Evolutionary conservation across 495 filamentous ascomycete species (phyloP), one percentile per base, ranked within the genome.

Genomic region (Apiosordaria backusii): DNA sequence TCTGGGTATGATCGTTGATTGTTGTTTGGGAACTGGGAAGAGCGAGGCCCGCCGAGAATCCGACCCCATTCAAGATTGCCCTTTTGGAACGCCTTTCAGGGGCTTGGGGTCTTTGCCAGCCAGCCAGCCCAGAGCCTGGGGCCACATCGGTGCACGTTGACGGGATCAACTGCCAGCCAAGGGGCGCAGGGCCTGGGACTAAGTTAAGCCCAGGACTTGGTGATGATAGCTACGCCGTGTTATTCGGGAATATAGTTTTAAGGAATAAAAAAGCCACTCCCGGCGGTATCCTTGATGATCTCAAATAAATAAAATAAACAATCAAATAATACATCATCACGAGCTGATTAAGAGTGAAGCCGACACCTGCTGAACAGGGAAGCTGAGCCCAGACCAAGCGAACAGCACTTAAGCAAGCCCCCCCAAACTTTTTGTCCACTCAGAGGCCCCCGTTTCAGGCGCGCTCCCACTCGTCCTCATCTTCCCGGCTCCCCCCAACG

Each of bases 401-500:
- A 67, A 65, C 60, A 62, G 62, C 58, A 67, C 64, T 67, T 67
- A 63, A 57, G 57, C 63, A 68, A 70, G 66, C 60, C 68, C 66
- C 67, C 68, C 65, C 61, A 55, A 68, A 35, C n/a, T 27, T 65
- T 61, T 61, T 71, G 67, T 29, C 70, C 70, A 72, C 72, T 72
- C 72, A 75, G 53, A 74, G 65, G 65, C 50, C 66, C 53, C 67
- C 65, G 64, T 64, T 67, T 60, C 40, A 40, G 60, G 52, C 50
- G 61, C 63, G 21, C 29, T 52, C 59, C 63, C 66, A 65, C 65
- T 65, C 66, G n/a, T 18, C 61, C 54, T 71, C 74, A 74, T 76
- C 77, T 78, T 79, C 78, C 77, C 77, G 69, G 72, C 72, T 74
- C 75, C 71, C 80, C 76, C 67, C 61, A 74, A 77, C 74, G 75